Conservation (phyloP, 306 rosid species). For the Acacia confusa region DNA sequence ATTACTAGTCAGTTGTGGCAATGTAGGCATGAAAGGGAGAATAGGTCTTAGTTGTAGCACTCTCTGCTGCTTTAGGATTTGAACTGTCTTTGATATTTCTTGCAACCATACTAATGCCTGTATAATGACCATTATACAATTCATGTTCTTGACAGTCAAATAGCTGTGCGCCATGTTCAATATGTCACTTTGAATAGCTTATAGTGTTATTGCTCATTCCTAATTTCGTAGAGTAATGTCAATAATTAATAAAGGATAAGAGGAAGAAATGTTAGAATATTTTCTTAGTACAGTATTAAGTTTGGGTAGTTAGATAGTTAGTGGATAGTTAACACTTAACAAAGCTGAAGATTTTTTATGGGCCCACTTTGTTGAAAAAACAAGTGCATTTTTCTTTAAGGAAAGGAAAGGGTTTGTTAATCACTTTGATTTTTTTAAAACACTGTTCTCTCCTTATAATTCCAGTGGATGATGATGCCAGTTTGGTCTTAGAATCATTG, state of each 20-base stretch:
- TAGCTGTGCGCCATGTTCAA: neutral
- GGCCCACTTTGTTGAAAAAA: neutral
- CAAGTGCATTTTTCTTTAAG: neutral
- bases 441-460: conserved; percentile 14
- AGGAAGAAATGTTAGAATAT: neutral
- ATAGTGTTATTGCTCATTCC: neutral
- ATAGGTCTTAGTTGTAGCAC: too few relatives aligned
- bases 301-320: neutral
- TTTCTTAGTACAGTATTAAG: neutral
- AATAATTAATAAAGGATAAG: neutral
- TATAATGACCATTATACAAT: too few relatives aligned
- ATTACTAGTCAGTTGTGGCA: too few relatives aligned
- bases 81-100: too few relatives aligned
- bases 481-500: conserved; percentile 55
- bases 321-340: neutral
- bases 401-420: neutral
- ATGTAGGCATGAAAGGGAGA: too few relatives aligned
- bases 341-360: neutral
- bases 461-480: conserved; percentile 54
- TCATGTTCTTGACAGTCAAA: neutral
- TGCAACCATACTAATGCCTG: too few relatives aligned
- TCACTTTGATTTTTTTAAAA: neutral
- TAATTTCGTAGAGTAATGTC: neutral
- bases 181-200: neutral
- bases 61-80: too few relatives aligned